Conservation (phyloP, 345 rosid species). For the Psidium friedrichsthalianum region DNA sequence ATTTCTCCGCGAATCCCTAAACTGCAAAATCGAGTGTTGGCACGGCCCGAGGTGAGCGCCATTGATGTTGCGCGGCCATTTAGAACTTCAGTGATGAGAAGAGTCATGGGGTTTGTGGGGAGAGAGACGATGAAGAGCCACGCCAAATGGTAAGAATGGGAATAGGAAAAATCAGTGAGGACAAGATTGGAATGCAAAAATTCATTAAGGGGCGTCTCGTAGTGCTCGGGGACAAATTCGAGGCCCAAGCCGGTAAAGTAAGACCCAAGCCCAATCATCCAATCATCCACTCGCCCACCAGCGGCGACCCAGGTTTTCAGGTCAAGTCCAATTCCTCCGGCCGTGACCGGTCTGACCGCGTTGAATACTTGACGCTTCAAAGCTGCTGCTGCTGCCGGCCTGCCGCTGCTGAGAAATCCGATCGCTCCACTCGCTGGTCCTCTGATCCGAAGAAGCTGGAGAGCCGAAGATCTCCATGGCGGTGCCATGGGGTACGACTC, state of each 20-base stretch:
- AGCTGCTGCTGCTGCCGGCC: background rate
- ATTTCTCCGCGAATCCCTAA: rapidly evolving
- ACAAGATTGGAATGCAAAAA: too few relatives aligned
- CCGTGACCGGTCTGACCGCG: background rate
- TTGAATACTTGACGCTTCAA: background rate
- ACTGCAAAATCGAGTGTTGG: background rate
- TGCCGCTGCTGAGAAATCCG: background rate
- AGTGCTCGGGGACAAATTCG: background rate
- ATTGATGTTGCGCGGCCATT: rapidly evolving
- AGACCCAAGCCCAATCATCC: background rate
- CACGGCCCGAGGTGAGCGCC: background rate
- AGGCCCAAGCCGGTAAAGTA: background rate
- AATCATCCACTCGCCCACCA: background rate
- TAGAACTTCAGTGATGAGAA: too few relatives aligned
- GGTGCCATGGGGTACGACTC: conserved; percentile 44
- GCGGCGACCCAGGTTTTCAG: background rate
- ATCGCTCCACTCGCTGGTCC: background rate
- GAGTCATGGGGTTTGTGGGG: too few relatives aligned
- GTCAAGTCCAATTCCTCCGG: background rate
- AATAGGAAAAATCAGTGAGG: too few relatives aligned
- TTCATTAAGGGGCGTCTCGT: too few relatives aligned
- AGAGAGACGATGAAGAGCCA: too few relatives aligned
- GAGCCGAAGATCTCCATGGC: conserved; percentile 25
- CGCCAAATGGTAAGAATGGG: too few relatives aligned
- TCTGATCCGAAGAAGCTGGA: background rate